Evolutionary conservation across 2,329 filamentous ascomycete genomes (phyloP), one percentile per base, ranked within the genome.

Genomic region (Cadophora malorum): DNA sequence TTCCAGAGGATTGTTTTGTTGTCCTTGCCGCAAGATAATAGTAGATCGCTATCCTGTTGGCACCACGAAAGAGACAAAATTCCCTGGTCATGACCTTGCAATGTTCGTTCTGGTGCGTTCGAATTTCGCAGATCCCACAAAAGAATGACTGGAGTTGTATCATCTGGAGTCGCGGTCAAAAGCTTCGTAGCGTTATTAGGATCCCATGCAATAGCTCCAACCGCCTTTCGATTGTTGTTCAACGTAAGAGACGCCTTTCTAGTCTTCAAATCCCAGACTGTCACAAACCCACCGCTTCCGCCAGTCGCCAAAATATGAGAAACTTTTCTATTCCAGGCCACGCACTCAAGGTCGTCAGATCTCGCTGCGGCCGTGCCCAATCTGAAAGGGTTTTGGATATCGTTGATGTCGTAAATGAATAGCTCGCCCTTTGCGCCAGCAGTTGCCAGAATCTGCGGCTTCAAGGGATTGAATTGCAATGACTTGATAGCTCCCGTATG

Each of bases 321-420:
- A 52, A 98, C 95, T 82, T 97, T 98, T 78, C 94, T 94, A 81
- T 99, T 99, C 96, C 96, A 99, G 74, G 97, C 95, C 69, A 99
- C 85, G 73, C 94, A 97, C 76, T 98, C 96, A 72, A 98, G 92
- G 75, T 99, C 96, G 76, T 98, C 95, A 49, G 94, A 92, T 77
- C 95, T 91, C 71, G 94, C 94, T 52, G 93, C 93, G 47, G 91
- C 87, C 72, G 92, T 96, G 69, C 96, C 96, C 38, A 99, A 84
- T 71, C 94, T 89, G 81, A 96, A 97, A 5, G 95, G 92, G 78
- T 92, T 96, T 67, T 88, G 88, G 74, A 94, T 87, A 79, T 98
- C 94, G 81, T 96, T 94, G 74, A 98, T 83, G 77, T 99, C 95
- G 83, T 96, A 96, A 74, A 99, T 91, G 81, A 93, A 99, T 50